Evolutionary conservation across 208 protist genomes (phyloP).

Genomic region (Trypanosoma vivax): DNA sequence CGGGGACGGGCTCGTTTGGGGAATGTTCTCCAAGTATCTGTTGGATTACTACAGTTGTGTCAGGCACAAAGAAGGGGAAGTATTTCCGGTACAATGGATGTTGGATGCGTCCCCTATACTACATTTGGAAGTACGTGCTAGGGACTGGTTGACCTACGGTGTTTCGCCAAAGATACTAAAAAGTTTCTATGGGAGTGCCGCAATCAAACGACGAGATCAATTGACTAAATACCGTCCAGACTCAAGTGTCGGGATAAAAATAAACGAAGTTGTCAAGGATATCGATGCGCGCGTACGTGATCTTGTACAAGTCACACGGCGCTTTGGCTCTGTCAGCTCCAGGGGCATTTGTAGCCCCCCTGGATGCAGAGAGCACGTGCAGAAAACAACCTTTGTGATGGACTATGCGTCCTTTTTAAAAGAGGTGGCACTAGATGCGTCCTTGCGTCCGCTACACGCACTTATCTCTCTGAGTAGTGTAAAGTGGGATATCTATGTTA

Average conservation of each 20-base stretch:
- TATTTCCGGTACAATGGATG: conserved; percentile 24
- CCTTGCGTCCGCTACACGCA: conserved; percentile 29
- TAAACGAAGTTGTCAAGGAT: conserved; percentile 1
- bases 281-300: conserved; percentile 11
- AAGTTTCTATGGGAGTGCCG: conserved; percentile 11
- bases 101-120: conserved; percentile 16
- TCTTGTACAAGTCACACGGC: conserved; percentile 25
- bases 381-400: too few species aligned
- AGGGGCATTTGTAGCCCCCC: too few species aligned
- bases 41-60: conserved; percentile 68
- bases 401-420: conserved; percentile 25
- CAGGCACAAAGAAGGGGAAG: conserved; percentile 10
- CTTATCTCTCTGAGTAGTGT: conserved; percentile 41
- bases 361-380: too few species aligned
- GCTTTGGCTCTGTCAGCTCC: conserved; percentile 11
- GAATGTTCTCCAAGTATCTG: conserved; percentile 67
- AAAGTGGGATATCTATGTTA: conserved; percentile 69
- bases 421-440: conserved; percentile 17
- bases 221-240: conserved; percentile 6
- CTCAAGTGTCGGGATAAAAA: not conserved
- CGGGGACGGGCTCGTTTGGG: conserved; percentile 53
- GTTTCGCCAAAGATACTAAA: conserved; percentile 20
- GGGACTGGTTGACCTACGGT: conserved; percentile 24
- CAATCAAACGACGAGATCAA: conserved; percentile 7
- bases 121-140: conserved; percentile 13